Conservation (phyloP, 2,329 filamentous ascomycete species). For the Bretziella fagacearum region DNA sequence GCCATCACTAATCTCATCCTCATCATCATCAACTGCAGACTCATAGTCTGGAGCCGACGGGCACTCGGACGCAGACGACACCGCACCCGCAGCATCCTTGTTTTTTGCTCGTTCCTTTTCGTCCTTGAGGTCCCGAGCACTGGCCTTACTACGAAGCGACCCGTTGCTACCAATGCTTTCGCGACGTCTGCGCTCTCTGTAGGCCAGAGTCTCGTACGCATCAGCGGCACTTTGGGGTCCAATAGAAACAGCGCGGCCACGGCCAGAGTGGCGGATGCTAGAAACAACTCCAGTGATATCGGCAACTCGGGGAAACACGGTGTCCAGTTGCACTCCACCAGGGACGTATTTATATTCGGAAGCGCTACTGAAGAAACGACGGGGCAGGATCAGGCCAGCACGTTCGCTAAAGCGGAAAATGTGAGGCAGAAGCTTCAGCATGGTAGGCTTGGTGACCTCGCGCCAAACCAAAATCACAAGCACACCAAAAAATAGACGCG, state of each 20-base stretch:
- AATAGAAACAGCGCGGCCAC: slow-evolving; percentile 69
- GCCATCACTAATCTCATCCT: slow-evolving; percentile 44
- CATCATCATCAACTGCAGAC: slow-evolving; percentile 23
- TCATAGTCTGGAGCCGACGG: not conserved
- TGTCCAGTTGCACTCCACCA: slow-evolving; percentile 52
- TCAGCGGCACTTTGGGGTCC: slow-evolving; percentile 93
- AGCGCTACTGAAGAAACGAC: slow-evolving; percentile 80
- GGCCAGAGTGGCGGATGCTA: slow-evolving; percentile 58
- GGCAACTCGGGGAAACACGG: slow-evolving; percentile 75
- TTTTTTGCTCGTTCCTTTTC: not conserved
- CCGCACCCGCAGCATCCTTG: slow-evolving; percentile 21
- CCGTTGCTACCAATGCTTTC: slow-evolving; percentile 38
- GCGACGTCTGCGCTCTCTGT: slow-evolving; percentile 49
- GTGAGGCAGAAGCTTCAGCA: slow-evolving; percentile 65
- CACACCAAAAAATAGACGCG: slow-evolving; percentile 64
- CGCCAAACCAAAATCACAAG: slow-evolving; percentile 77
- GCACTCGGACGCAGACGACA: not conserved
- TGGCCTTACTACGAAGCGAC: slow-evolving; percentile 27
- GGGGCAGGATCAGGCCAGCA: slow-evolving; percentile 60
- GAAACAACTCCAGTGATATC: slow-evolving; percentile 71
- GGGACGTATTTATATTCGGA: slow-evolving; percentile 78
- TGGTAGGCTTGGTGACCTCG: slow-evolving; percentile 67
- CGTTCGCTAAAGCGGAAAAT: slow-evolving; percentile 75
- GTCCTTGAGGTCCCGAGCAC: slow-evolving; percentile 3
- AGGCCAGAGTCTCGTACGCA: slow-evolving; percentile 87